These are phyloP conservation scores for Kodamaea anthophila DNA, from an alignment of 1,139 yeast species.

Conservation along the genomic window DNA sequence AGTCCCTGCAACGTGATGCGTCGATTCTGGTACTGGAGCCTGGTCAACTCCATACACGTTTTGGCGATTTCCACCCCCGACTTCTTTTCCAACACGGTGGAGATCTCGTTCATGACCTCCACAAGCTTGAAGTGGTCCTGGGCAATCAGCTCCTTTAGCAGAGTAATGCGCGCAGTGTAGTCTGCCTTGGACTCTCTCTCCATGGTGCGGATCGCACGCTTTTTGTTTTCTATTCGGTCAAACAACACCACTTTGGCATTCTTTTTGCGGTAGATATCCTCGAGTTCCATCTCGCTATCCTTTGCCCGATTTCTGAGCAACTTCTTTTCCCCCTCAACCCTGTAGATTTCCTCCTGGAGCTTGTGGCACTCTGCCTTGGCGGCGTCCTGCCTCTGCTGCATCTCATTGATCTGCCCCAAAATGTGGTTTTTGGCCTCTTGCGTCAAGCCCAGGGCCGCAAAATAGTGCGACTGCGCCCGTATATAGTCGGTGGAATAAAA, in stretches of 20 bases:
- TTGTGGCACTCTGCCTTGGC: conserved; percentile 11
- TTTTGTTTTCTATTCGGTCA: conserved; percentile 16
- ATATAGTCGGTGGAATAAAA: conserved; percentile 35
- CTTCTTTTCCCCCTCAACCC: conserved; percentile 7
- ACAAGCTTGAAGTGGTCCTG: conserved; percentile 21
- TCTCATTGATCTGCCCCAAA: conserved; percentile 14
- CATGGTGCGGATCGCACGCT: conserved; percentile 20
- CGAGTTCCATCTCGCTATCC: conserved; percentile 18
- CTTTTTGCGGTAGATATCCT: conserved; percentile 11
- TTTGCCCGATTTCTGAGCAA: conserved; percentile 11
- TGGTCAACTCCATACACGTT: conserved; percentile 16
- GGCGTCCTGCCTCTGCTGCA: conserved; percentile 15
- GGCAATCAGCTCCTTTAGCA: conserved; percentile 18
- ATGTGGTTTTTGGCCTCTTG: conserved; percentile 23
- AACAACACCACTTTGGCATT: conserved; percentile 9
- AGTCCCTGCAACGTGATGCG: conserved; percentile 25
- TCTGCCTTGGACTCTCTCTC: conserved; percentile 24
- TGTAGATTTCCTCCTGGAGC: conserved; percentile 8
- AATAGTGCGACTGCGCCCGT: conserved; percentile 22
- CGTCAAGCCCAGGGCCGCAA: conserved; percentile 43
- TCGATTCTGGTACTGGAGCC: conserved; percentile 32
- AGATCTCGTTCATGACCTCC: conserved; percentile 10
- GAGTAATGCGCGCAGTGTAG: conserved; percentile 22
- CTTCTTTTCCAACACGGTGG: conserved; percentile 16
- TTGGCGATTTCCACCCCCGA: conserved; percentile 17